These are phyloP conservation scores for Eucalyptus lansdowneana DNA, from an alignment of 345 rosid species.

Conservation along the genomic window DNA sequence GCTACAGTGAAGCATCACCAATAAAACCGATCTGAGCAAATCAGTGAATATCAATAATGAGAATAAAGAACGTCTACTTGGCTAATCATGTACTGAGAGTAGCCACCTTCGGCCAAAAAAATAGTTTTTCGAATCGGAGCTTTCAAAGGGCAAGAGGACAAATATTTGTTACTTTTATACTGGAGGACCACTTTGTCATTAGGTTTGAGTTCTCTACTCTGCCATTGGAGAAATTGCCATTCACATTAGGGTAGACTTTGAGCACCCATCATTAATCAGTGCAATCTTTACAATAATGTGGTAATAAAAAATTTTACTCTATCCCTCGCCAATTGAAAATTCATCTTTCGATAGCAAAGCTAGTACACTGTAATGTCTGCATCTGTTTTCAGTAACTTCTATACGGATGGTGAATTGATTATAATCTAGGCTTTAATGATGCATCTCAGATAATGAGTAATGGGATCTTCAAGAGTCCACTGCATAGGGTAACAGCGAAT, in stretches of 20 bases:
- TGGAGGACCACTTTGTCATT: not conserved
- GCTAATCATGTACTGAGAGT: not conserved
- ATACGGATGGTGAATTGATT: not conserved
- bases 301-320: too few species aligned
- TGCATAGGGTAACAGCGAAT: slow-evolving; percentile 16
- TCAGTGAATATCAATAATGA: not conserved
- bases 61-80: not conserved
- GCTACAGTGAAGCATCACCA: too few species aligned
- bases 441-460: slow-evolving; percentile 19
- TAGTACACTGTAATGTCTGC: not conserved
- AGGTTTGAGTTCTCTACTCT: not conserved
- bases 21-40: not conserved
- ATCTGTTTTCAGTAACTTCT: not conserved
- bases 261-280: not conserved
- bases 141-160: not conserved
- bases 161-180: not conserved
- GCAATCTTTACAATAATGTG: not conserved
- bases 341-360: not conserved
- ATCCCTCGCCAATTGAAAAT: not conserved
- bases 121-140: not conserved
- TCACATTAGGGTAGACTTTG: not conserved
- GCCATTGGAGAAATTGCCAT: not conserved
- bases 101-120: not conserved
- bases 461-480: slow-evolving; percentile 15
- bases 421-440: not conserved